Conservation (phyloP, 495 filamentous ascomycete species). For the Xylaria curta region DNA sequence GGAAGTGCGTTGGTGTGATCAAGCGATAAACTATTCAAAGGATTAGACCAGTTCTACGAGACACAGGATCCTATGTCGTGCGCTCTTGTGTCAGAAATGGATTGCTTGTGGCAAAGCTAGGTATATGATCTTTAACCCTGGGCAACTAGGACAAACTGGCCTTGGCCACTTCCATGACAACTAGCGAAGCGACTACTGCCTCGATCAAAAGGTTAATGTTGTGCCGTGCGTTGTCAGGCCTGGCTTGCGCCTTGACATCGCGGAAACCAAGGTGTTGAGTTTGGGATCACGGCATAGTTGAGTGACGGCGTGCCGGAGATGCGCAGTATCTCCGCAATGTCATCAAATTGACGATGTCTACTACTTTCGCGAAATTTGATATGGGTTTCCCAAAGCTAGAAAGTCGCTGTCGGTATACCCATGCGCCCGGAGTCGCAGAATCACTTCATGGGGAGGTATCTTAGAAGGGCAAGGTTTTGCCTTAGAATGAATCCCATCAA, state of each 20-base stretch:
- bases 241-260: not conserved
- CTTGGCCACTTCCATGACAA: not conserved
- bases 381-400: not conserved
- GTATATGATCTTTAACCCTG: not conserved
- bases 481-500: no score
- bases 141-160: not conserved
- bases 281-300: not conserved
- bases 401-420: not conserved
- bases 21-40: not conserved
- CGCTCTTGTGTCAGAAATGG: not conserved
- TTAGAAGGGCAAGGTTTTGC: not conserved
- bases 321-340: not conserved
- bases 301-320: constrained; percentile 6
- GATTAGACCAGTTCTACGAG: not conserved
- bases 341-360: not conserved
- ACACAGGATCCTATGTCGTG: not conserved
- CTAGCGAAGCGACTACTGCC: not conserved
- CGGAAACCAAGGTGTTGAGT: not conserved
- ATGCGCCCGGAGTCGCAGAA: not conserved
- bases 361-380: not conserved
- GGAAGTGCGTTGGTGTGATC: not conserved
- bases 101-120: not conserved
- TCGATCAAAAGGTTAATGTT: not conserved
- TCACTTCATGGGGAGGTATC: not conserved
- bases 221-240: not conserved